These are phyloP conservation scores for Termitomyces sp. DNA, from an alignment of 768 basidiomycete species.

Conservation along the genomic window DNA sequence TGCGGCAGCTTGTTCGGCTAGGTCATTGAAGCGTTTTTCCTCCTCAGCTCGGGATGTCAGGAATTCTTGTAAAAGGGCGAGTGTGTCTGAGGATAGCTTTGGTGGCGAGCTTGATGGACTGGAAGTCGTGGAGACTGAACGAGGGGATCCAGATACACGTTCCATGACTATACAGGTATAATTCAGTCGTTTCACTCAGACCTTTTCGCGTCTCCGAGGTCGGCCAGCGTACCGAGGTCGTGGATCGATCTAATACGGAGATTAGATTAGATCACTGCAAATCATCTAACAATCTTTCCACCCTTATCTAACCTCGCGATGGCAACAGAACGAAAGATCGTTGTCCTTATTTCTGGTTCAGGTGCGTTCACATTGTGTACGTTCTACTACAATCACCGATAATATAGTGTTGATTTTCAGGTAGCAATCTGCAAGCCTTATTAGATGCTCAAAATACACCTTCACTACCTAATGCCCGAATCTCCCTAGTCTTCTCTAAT, in stretches of 20 bases:
- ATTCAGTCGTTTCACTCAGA: neutral
- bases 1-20: slow-evolving; percentile 30
- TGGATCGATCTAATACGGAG: neutral
- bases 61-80: slow-evolving; percentile 35
- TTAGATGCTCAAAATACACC: slow-evolving; percentile 80
- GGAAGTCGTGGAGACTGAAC: slow-evolving; percentile 17
- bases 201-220: neutral
- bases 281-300: neutral
- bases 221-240: neutral
- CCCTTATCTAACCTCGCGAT: slow-evolving; percentile 1
- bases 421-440: slow-evolving; percentile 93
- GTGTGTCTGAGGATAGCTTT: slow-evolving; percentile 27
- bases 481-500: slow-evolving; percentile 86
- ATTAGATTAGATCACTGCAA: slow-evolving; percentile 1
- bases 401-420: slow-evolving; percentile 33
- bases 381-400: neutral
- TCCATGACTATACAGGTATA: neutral
- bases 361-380: slow-evolving; percentile 26
- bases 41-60: slow-evolving; percentile 35
- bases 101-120: slow-evolving; percentile 28
- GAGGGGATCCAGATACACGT: slow-evolving; percentile 20
- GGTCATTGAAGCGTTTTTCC: slow-evolving; percentile 33
- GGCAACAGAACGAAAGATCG: slow-evolving; percentile 25
- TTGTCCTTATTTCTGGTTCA: slow-evolving; percentile 49
- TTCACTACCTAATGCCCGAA: slow-evolving; percentile 62